Conservation (phyloP, 2,329 filamentous ascomycete species). For the Botrytis sinoallii region DNA sequence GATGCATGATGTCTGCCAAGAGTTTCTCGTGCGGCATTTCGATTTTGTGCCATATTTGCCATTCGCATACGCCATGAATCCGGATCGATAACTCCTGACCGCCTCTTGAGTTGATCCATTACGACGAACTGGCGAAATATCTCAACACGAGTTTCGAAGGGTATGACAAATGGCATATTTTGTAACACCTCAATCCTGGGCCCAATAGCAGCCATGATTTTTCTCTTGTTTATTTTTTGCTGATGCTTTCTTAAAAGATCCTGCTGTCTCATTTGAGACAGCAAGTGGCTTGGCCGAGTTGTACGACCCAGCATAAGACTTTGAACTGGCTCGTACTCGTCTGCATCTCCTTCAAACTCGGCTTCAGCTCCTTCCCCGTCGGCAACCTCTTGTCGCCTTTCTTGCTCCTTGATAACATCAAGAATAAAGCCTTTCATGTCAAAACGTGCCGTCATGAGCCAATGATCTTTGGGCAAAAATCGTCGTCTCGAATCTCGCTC, state of each 20-base stretch:
- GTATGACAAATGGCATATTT: conserved; percentile 96
- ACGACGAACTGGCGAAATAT: conserved; percentile 93
- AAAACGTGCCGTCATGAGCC: conserved; percentile 87
- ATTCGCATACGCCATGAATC: conserved; percentile 70
- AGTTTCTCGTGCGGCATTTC: conserved; percentile 38
- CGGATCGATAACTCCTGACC: conserved; percentile 69
- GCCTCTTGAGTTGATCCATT: conserved; percentile 71
- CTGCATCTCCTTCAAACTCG: conserved; percentile 43
- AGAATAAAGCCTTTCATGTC: conserved; percentile 86
- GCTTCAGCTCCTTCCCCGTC: conserved; percentile 49
- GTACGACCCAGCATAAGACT: conserved; percentile 49
- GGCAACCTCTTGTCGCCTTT: conserved; percentile 66
- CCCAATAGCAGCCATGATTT: conserved; percentile 73
- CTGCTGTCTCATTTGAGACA: conserved; percentile 54
- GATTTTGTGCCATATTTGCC: conserved; percentile 23
- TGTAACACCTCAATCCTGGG: conserved; percentile 87
- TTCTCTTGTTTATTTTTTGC: conserved; percentile 63
- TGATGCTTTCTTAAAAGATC: conserved; percentile 64
- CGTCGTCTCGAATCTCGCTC: conserved; percentile 85
- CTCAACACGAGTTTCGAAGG: conserved; percentile 84
- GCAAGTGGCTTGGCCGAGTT: conserved; percentile 47
- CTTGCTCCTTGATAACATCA: conserved; percentile 84
- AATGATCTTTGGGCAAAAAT: conserved; percentile 81
- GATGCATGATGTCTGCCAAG: conserved; percentile 68
- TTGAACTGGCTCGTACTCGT: conserved; percentile 41